Percentiles rank a stretch among this genome's conserved stretches.
Evolutionary conservation across 306 rosid genomes (phyloP).

Genomic region (Prunus davidiana): DNA sequence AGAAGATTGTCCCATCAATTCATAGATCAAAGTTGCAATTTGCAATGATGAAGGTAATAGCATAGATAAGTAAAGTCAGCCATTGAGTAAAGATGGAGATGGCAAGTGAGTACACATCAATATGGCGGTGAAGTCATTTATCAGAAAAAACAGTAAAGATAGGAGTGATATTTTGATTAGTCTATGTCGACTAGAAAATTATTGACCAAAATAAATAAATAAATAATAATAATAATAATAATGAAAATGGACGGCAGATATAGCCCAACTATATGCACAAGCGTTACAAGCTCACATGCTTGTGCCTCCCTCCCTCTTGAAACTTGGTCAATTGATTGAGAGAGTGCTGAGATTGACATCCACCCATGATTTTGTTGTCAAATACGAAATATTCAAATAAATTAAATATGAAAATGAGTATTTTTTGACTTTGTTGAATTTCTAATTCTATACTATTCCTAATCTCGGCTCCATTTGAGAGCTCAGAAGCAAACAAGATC

Average conservation of each 20-base stretch:
- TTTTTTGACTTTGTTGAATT: conserved; percentile 7
- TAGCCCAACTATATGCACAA: neutral
- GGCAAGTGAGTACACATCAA: neutral
- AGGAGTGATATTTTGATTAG: neutral
- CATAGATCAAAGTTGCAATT: neutral
- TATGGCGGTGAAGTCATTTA: neutral
- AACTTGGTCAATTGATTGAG: conserved; percentile 10
- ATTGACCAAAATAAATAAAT: neutral
- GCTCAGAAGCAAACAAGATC: neutral
- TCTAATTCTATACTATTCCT: neutral
- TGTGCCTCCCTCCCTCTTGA: neutral
- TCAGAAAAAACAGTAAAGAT: neutral
- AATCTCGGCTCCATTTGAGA: neutral
- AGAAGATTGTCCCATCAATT: neutral
- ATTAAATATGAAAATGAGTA: neutral
- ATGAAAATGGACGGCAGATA: neutral
- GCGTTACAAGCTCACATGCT: neutral
- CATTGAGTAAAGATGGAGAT: neutral
- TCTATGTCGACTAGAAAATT: conserved; percentile 16
- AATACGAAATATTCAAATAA: neutral
- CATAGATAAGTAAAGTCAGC: too few relatives aligned
- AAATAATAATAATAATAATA: neutral
- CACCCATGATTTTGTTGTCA: conserved; percentile 1
- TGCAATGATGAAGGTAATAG: neutral
- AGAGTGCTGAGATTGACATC: conserved; percentile 1